Evolutionary conservation across 192 early-diverging fungal genomes (phyloP), one percentile per base, ranked within the genome.

Genomic region (Backusella parvicylindrica): DNA sequence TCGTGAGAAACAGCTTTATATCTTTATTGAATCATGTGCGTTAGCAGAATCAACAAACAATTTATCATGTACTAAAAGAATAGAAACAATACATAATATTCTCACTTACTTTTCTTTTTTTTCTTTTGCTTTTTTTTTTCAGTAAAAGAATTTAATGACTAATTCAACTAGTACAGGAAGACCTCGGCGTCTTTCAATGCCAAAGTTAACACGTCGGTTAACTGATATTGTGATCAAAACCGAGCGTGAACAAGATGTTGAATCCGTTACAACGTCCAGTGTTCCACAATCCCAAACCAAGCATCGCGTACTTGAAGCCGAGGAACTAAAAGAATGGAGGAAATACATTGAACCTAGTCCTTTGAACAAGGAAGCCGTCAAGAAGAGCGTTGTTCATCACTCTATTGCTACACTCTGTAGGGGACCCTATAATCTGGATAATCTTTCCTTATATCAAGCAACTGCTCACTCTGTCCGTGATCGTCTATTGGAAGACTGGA

Each of bases 361-460:
- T n/a, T n/a, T n/a, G n/a, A n/a, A n/a, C 6, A 75, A 11, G 30
- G 88, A 89, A n/a, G 78, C 86, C 11, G 90, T 99, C 79, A 89
- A 94, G 83, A 87, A 90, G 82, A 91, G 92, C 31, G 95, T 99
- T 77, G 88, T 95, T 65, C 88, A 89, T 81, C 97, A 99, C 81
- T 89, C 92, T 64, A 92, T 92, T 16, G 92, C 95, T 32, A 99
- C 96, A 5, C 84, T 98, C 74, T 92, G 96, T 77, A 89, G 95
- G 77, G 93, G 90, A 66, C 89, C 92, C 0, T 91, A 88, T 79
- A 96, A 95, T 84, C 91, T 98, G 87, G 96, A 99, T 78, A 92
- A 95, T 64, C 92, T 95, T 72, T 88, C 92, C 67, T 93, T 94
- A n/a, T 99, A 99, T 85, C 92, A 96, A 80, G 93, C 97, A 30